Conservation (phyloP, 768 basidiomycete species). For the Leccinum olivaceopallidum region DNA sequence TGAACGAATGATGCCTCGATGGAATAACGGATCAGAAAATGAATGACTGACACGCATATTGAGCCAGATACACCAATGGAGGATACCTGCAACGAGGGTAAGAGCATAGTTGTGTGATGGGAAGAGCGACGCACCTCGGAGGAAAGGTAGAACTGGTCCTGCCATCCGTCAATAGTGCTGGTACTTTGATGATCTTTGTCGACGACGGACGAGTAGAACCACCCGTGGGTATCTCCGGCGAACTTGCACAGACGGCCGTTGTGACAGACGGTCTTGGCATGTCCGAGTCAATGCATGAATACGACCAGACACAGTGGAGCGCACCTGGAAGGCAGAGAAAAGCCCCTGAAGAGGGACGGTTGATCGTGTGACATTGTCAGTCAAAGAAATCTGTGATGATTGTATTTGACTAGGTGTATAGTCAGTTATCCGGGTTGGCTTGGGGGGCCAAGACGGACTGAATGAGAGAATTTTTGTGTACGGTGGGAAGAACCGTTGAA, state of each 20-base stretch:
- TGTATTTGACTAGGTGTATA: constrained; percentile 39
- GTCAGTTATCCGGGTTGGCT: background rate
- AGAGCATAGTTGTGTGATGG: background rate
- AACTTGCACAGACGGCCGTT: constrained; percentile 38
- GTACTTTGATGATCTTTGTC: constrained; percentile 9
- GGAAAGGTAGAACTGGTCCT: constrained; percentile 42
- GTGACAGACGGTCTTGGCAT: constrained; percentile 35
- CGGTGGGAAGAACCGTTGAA: constrained; percentile 13
- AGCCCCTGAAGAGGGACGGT: constrained; percentile 29
- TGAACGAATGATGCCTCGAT: constrained; percentile 30
- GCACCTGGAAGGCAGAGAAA: constrained; percentile 51
- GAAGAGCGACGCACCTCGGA: constrained; percentile 18
- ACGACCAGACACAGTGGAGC: constrained; percentile 10
- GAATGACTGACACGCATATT: constrained; percentile 46
- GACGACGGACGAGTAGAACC: constrained; percentile 42
- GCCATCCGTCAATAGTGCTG: constrained; percentile 34
- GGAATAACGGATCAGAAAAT: background rate
- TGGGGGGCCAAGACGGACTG: constrained; percentile 21
- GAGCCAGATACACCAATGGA: constrained; percentile 50
- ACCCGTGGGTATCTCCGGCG: constrained; percentile 54
- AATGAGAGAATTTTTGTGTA: constrained; percentile 25
- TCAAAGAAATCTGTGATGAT: constrained; percentile 40
- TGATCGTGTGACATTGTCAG: constrained; percentile 33
- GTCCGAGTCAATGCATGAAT: background rate
- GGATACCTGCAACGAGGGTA: constrained; percentile 40